These are phyloP conservation scores for Coniochaeta sp. DNA, from an alignment of 2,329 filamentous ascomycete species.

Conservation along the genomic window DNA sequence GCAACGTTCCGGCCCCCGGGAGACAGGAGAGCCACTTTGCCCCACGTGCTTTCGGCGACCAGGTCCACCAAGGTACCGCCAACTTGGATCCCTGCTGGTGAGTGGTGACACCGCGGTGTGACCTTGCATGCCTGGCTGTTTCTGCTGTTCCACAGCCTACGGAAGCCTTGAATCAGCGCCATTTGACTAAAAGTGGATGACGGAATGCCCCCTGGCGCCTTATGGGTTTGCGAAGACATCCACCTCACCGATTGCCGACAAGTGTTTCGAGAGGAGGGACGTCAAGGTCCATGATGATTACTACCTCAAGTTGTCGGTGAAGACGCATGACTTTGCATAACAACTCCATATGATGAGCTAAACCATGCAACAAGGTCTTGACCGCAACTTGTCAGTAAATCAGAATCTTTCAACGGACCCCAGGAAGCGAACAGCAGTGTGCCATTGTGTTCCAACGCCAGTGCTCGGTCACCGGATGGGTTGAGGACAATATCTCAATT, in stretches of 20 bases:
- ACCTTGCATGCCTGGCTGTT: background rate
- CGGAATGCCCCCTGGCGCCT: background rate
- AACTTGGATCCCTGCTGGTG: background rate
- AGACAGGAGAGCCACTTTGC: conserved; percentile 1
- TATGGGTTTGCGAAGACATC: background rate
- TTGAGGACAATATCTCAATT: background rate
- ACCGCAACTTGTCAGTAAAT: background rate
- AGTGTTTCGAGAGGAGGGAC: background rate
- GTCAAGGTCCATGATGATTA: background rate
- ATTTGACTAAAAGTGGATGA: background rate
- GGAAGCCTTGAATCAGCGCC: too few relatives aligned
- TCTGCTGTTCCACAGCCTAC: too few relatives aligned
- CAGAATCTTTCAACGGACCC: background rate
- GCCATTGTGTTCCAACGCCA: background rate
- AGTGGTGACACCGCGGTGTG: background rate
- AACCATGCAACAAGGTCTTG: background rate
- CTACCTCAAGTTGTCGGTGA: background rate
- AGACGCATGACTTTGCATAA: background rate
- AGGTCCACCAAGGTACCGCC: background rate
- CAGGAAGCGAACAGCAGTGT: background rate
- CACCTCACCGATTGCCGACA: background rate
- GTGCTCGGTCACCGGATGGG: background rate
- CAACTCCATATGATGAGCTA: background rate
- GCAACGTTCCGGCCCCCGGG: conserved; percentile 2
- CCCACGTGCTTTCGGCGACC: background rate